Evolutionary conservation across 306 rosid genomes (phyloP).

Genomic region (Quercus agrifolia): DNA sequence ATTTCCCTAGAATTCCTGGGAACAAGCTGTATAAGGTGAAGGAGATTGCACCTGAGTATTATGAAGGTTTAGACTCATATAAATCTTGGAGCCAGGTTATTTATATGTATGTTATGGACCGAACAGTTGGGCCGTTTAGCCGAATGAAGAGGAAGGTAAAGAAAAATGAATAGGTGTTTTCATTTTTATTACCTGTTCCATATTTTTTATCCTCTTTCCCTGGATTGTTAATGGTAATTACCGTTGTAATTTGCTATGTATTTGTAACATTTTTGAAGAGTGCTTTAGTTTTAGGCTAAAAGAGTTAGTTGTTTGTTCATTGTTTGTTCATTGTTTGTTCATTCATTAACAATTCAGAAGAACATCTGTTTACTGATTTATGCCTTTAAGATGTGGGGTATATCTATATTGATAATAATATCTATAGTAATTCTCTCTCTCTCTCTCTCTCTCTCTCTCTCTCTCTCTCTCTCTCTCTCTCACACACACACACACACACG

Average conservation of each 20-base stretch:
- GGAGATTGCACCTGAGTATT: constrained; percentile 80
- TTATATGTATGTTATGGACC: constrained; percentile 78
- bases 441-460: neutral
- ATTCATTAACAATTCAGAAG: constrained; percentile 8
- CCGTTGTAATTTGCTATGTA: neutral
- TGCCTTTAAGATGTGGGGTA: neutral
- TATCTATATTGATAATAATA: neutral
- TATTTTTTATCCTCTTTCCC: neutral
- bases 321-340: constrained; percentile 27
- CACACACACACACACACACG: too few relatives aligned
- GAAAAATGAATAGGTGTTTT: constrained; percentile 49
- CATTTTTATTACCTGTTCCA: constrained; percentile 2
- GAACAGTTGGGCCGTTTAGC: constrained; percentile 83
- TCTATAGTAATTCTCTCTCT: neutral
- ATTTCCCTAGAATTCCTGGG: constrained; percentile 86
- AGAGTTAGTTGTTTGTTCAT: constrained; percentile 23
- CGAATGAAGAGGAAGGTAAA: constrained; percentile 76
- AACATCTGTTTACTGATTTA: neutral
- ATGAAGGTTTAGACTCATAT: constrained; percentile 55
- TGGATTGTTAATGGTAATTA: neutral
- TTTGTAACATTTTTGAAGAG: constrained; percentile 18
- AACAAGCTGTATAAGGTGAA: constrained; percentile 83
- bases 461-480: too few relatives aligned
- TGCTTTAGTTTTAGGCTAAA: constrained; percentile 24
- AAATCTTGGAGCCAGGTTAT: constrained; percentile 83